Evolutionary conservation across 2,329 filamentous ascomycete species (phyloP), one percentile per base, ranked within the genome.

Genomic region (Cordyceps tenuipes): DNA sequence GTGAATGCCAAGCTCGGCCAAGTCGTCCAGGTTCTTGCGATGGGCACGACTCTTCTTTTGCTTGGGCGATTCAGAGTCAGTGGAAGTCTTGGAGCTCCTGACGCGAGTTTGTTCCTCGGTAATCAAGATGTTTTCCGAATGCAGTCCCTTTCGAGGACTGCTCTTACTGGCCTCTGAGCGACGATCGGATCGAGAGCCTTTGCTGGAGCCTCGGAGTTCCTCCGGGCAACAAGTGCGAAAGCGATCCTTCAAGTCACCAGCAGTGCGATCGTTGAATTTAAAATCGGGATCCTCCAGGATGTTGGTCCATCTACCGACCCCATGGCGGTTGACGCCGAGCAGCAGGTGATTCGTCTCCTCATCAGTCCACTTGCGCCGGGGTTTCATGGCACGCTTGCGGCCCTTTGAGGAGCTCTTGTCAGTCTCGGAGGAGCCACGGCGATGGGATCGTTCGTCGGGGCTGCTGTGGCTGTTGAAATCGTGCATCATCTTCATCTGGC

Each of bases 201-300:
- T 71, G 62, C 70, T 75, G 12, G 74, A 76, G 26, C 72, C 73
- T 52, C 81, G 78, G 43, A 87, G 75, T 68, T 87, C 84, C 39
- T 79, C 78, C 0, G 84, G 84, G 63, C 84, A 87, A 67, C 84
- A 87, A 3, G 84, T 87, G 54, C 84, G 78, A 66, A 87, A 87
- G 13, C 85, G 77, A 68, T 87, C 84, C 68, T 87, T 87, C 55
- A 87, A 69, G 66, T 87, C 84, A 9, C 82, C 82, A 4, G 83
- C 82, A 1, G 80, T 82, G 61, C 85, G 79, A 17, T 77, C 78
- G 65, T 85, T 83, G 72, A 87, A 87, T 12, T 70, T 76, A 67
- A 85, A 87, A 47, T 79, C 79, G 0, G 78, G 70, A 62, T 87
- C 85, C 54, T 85, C 82, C 26, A 87, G 71, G 36, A 87, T 87